phyloP scores from a whole-genome alignment of 371 early-diverging fungal genomes.

The Mucor saturninus region DNA sequence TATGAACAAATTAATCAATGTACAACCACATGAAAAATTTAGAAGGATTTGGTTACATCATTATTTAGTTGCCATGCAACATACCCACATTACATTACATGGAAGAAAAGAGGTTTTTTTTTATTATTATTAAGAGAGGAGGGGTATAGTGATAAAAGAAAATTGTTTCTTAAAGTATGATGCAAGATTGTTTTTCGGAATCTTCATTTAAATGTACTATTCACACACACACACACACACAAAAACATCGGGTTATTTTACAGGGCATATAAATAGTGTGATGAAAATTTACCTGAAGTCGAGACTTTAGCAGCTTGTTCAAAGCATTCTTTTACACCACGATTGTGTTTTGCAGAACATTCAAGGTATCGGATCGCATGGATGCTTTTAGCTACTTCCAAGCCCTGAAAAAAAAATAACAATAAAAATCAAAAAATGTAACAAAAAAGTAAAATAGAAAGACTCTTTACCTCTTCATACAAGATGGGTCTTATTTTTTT shows the following conservation, averaged over 20 bases:
- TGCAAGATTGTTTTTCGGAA: conserved; percentile 2
- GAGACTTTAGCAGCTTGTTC: conserved; percentile 58
- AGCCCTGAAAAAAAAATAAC: conserved; percentile 32
- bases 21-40: neutral
- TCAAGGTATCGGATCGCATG: conserved; percentile 57
- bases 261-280: conserved; percentile 7
- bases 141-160: conserved; percentile 1
- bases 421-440: neutral
- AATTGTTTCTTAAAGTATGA: neutral
- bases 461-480: conserved; percentile 50
- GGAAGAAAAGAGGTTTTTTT: neutral
- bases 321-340: conserved; percentile 59
- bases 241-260: neutral
- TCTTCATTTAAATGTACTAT: neutral
- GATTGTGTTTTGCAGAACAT: conserved; percentile 59
- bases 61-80: neutral
- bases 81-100: too few species aligned
- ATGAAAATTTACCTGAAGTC: conserved; percentile 33
- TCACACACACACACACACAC: neutral
- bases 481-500: conserved; percentile 36
- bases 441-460: neutral
- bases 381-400: conserved; percentile 50
- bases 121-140: neutral
- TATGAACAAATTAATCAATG: neutral
- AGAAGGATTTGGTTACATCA: neutral